phyloP scores from a whole-genome alignment of 2,329 filamentous ascomycete species.

The Fusarium xyrophilum region DNA sequence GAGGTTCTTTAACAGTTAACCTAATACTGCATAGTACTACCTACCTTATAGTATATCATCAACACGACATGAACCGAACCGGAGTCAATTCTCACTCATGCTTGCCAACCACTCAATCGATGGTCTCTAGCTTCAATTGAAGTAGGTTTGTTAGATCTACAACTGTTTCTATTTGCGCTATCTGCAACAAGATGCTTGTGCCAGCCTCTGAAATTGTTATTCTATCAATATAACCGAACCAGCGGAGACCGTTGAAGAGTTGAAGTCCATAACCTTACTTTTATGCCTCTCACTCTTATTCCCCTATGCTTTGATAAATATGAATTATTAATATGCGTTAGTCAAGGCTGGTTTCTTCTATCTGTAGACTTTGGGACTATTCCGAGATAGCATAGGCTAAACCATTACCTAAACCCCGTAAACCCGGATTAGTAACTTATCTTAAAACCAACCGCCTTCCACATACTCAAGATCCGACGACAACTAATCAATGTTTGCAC shows the following conservation, averaged over 20 bases:
- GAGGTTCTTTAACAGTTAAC: neutral
- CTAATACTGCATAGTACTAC: neutral
- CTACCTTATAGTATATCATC: neutral
- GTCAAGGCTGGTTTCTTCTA: neutral
- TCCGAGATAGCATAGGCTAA: neutral
- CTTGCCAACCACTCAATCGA: neutral
- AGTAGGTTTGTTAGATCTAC: too few species aligned
- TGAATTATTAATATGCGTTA: neutral
- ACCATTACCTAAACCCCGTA: neutral
- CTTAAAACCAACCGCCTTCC: neutral
- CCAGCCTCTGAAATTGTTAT: neutral
- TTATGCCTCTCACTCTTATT: too few species aligned
- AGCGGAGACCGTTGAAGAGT: neutral
- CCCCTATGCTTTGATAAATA: accelerated
- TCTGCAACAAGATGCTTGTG: too few species aligned
- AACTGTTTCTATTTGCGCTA: too few species aligned
- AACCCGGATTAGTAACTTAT: neutral
- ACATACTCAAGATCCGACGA: neutral
- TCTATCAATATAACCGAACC: neutral
- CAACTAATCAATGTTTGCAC: neutral
- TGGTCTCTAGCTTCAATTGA: too few species aligned
- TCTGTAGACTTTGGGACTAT: neutral
- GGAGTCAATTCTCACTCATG: neutral
- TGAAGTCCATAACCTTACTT: neutral
- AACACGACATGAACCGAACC: neutral